Percentiles rank a stretch among this genome's conserved stretches.
Conservation (phyloP, 2,329 filamentous ascomycete species). For the Fusarium odoratissimum region DNA sequence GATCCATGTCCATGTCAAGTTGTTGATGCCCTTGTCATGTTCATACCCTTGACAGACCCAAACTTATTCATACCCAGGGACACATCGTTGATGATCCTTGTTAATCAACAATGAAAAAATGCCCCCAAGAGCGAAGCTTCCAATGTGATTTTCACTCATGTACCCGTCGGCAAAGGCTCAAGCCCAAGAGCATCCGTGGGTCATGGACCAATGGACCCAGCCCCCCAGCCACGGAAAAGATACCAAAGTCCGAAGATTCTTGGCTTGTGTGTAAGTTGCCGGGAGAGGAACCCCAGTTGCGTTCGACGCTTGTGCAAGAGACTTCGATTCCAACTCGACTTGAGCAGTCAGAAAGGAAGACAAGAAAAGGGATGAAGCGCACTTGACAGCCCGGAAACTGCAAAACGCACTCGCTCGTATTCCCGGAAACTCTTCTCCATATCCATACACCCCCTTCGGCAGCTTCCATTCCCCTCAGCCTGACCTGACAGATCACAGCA, state of each 20-base stretch:
- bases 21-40: constrained; percentile 3
- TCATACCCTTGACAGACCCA: constrained; percentile 11
- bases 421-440: background rate
- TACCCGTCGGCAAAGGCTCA: constrained; percentile 18
- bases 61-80: background rate
- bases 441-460: background rate
- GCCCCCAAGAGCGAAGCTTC: background rate
- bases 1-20: constrained; percentile 12
- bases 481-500: background rate
- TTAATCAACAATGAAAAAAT: constrained; percentile 13
- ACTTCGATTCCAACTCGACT: constrained; percentile 9
- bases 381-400: background rate
- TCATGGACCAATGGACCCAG: constrained; percentile 10
- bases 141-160: background rate
- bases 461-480: background rate
- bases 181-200: background rate
- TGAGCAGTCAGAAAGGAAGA: background rate
- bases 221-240: constrained; percentile 19
- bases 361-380: background rate
- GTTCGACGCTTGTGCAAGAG: constrained; percentile 16
- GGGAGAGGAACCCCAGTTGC: constrained; percentile 17
- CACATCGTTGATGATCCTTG: background rate
- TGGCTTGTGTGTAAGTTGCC: constrained; percentile 37
- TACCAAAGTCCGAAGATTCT: constrained; percentile 6
- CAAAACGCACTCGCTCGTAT: background rate